phyloP scores from a whole-genome alignment of 1,139 yeast species.

The Saccharomyces hybrid region DNA sequence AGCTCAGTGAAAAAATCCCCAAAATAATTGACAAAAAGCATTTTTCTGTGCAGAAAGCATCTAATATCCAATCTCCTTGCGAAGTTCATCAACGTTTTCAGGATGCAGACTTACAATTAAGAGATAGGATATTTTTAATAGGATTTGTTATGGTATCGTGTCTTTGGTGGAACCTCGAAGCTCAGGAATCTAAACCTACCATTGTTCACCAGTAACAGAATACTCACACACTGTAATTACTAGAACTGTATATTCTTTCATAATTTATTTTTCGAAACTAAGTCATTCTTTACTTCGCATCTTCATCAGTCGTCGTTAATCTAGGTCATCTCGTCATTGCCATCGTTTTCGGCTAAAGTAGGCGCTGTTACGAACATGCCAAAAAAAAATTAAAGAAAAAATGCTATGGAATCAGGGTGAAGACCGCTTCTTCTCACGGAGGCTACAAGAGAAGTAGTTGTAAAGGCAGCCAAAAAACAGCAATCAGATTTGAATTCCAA shows the following conservation, averaged over 20 bases:
- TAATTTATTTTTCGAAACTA: not conserved
- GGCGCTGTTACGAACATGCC: not conserved
- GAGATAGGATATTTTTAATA: not conserved
- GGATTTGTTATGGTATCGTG: not conserved
- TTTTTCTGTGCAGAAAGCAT: not conserved
- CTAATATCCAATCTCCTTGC: not conserved
- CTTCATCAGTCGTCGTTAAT: not conserved
- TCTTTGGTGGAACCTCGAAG: not conserved
- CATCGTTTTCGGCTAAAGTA: not conserved
- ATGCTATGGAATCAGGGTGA: not conserved
- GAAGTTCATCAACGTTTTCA: not conserved
- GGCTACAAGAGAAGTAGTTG: not conserved
- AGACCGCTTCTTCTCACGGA: not conserved
- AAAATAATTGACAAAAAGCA: not conserved
- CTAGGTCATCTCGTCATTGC: not conserved
- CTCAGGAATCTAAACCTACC: not conserved
- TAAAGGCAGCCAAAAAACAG: not conserved
- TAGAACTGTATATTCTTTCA: not conserved
- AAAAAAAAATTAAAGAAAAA: not conserved
- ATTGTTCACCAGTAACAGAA: not conserved
- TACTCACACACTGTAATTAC: not conserved
- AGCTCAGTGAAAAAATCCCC: not conserved
- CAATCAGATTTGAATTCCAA: not conserved
- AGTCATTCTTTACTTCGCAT: not conserved
- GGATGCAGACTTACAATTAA: not conserved